Conservation (phyloP, 768 basidiomycete species). For the Scleroderma bovista region DNA sequence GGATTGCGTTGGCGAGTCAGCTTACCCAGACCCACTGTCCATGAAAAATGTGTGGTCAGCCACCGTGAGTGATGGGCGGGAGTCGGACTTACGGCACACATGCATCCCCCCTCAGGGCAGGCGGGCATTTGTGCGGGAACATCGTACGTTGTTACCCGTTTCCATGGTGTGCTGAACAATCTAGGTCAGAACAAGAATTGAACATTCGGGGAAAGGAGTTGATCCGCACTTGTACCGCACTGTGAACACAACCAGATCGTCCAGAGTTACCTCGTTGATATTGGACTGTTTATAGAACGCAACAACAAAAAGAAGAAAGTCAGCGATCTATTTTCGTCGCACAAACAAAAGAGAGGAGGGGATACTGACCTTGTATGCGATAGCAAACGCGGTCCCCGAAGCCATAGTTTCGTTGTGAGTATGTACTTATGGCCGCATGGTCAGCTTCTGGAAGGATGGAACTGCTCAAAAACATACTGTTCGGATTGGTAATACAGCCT, state of each 20-base stretch:
- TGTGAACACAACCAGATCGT: slow-evolving; percentile 49
- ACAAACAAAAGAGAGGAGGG: not conserved
- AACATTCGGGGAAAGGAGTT: not conserved
- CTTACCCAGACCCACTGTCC: slow-evolving; percentile 51
- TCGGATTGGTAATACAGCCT: slow-evolving; percentile 42
- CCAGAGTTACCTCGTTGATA: slow-evolving; percentile 39
- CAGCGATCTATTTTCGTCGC: not conserved
- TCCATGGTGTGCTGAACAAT: slow-evolving; percentile 46
- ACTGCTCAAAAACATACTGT: slow-evolving; percentile 33
- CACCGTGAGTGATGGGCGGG: not conserved
- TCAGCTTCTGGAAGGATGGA: not conserved
- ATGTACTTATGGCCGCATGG: slow-evolving; percentile 35
- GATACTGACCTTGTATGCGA: slow-evolving; percentile 41
- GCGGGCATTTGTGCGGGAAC: slow-evolving; percentile 45
- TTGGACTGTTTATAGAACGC: slow-evolving; percentile 34
- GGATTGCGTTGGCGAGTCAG: not conserved
- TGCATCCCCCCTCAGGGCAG: slow-evolving; percentile 47
- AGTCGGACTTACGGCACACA: slow-evolving; percentile 37
- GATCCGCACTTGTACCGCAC: slow-evolving; percentile 40
- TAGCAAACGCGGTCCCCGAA: slow-evolving; percentile 52
- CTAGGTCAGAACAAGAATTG: not conserved
- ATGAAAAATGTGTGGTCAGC: not conserved
- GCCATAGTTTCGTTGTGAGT: slow-evolving; percentile 46
- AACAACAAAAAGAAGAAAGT: not conserved
- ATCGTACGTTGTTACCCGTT: slow-evolving; percentile 40